Percentiles rank a stretch among this genome's conserved stretches.
Evolutionary conservation across 768 basidiomycete species (phyloP).

Genomic region (Aureoboletus auriporus): DNA sequence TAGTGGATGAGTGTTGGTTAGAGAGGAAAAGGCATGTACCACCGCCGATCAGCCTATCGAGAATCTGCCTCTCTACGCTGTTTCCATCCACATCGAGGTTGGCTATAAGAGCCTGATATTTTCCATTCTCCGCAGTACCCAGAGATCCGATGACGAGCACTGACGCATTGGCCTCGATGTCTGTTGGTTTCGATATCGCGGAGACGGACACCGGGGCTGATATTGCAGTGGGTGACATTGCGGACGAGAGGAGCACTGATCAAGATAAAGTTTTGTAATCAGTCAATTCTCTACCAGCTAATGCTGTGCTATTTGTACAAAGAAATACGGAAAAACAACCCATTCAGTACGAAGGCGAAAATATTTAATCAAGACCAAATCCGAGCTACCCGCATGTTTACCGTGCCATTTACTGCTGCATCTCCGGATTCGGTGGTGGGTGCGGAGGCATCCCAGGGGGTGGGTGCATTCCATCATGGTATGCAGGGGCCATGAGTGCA

Average conservation of each 20-base stretch:
- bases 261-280: constrained; percentile 16
- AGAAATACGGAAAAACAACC: neutral
- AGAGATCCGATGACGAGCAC: constrained; percentile 77
- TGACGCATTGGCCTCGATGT: constrained; percentile 34
- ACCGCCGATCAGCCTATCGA: constrained; percentile 78
- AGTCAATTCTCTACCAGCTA: neutral
- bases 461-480: constrained; percentile 35
- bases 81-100: constrained; percentile 47
- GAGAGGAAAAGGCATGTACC: constrained; percentile 40
- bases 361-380: constrained; percentile 1
- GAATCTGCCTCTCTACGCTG: constrained; percentile 71
- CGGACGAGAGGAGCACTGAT: neutral
- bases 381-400: neutral
- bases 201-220: constrained; percentile 23
- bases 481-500: constrained; percentile 56
- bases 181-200: constrained; percentile 15
- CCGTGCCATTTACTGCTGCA: constrained; percentile 21
- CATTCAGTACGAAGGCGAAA: constrained; percentile 1
- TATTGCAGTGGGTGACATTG: constrained; percentile 64
- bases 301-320: no score
- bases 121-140: constrained; percentile 72
- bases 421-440: constrained; percentile 32
- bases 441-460: constrained; percentile 35
- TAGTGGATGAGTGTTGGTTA: neutral
- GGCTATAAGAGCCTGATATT: constrained; percentile 68